Evolutionary conservation across 257 asterid species (phyloP).

Genomic region (Fraxinus americana): DNA sequence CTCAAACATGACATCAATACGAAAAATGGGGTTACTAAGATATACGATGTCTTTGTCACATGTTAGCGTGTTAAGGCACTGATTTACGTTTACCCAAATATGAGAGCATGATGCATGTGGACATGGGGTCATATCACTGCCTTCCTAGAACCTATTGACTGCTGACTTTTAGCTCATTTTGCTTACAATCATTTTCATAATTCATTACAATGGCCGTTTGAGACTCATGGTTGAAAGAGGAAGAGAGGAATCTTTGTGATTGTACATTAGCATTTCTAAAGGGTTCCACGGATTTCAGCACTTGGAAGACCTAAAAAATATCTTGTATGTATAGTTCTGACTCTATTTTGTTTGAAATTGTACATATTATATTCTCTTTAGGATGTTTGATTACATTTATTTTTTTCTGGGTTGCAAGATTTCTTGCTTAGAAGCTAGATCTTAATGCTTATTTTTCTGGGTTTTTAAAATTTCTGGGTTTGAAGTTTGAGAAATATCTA

Average conservation of each 20-base stretch:
- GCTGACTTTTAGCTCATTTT: background rate
- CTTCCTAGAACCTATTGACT: background rate
- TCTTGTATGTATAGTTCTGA: slow-evolving; percentile 20
- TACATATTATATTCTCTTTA: background rate
- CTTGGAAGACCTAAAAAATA: slow-evolving; percentile 3
- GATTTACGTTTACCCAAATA: background rate
- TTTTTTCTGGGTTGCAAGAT: slow-evolving; percentile 16
- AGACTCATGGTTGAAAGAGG: background rate
- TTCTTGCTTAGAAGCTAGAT: slow-evolving; percentile 16
- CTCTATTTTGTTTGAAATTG: background rate
- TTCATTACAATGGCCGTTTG: background rate
- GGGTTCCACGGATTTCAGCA: slow-evolving; percentile 1
- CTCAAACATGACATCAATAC: background rate
- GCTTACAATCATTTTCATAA: background rate
- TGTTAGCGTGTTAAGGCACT: too few relatives aligned
- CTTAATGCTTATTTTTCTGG: slow-evolving; percentile 21
- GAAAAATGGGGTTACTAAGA: too few relatives aligned
- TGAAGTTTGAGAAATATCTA: background rate
- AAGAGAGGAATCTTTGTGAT: background rate
- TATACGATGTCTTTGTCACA: too few relatives aligned
- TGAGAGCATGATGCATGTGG: slow-evolving; percentile 9
- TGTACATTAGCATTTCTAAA: background rate
- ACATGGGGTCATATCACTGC: background rate
- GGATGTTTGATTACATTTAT: background rate
- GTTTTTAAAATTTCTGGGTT: slow-evolving; percentile 24